phyloP scores from a whole-genome alignment of 139 green algal species.

The Picochlorum sp. region DNA sequence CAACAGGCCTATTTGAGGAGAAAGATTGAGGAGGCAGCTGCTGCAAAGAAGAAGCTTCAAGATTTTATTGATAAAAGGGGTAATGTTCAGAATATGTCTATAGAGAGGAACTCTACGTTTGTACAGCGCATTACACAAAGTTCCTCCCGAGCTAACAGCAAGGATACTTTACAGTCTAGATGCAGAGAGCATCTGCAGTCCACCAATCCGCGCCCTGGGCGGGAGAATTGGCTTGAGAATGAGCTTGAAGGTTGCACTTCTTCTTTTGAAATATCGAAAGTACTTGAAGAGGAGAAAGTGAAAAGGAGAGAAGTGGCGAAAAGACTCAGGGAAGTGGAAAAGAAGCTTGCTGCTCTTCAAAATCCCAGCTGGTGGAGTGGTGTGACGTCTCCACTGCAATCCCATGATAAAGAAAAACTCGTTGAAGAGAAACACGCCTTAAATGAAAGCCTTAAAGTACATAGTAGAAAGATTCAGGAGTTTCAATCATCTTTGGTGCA shows the following conservation, averaged over 20 bases:
- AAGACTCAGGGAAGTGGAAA: constrained; percentile 47
- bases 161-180: too few species aligned
- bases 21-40: constrained; percentile 84
- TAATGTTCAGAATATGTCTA: too few species aligned
- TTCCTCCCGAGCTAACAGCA: too few species aligned
- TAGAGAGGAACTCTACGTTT: background rate
- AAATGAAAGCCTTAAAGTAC: constrained; percentile 22
- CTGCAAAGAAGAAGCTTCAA: constrained; percentile 55
- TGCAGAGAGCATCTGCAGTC: background rate
- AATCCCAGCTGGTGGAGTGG: constrained; percentile 21
- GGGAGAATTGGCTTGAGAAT: constrained; percentile 56
- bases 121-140: background rate
- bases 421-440: constrained; percentile 15
- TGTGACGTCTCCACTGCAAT: background rate
- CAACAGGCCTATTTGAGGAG: constrained; percentile 80
- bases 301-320: constrained; percentile 32
- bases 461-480: constrained; percentile 43
- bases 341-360: constrained; percentile 31
- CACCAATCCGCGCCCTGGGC: too few species aligned
- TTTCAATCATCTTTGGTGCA: constrained; percentile 50
- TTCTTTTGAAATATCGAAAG: constrained; percentile 24
- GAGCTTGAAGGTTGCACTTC: constrained; percentile 62
- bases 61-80: too few species aligned
- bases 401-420: background rate
- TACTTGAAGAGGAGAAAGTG: constrained; percentile 72